A percentile compares a stretch with the other conserved stretches of the same genome.
These are phyloP conservation scores for Aspergillus hortae DNA, from an alignment of 2,329 filamentous ascomycete species.

Conservation along the genomic window DNA sequence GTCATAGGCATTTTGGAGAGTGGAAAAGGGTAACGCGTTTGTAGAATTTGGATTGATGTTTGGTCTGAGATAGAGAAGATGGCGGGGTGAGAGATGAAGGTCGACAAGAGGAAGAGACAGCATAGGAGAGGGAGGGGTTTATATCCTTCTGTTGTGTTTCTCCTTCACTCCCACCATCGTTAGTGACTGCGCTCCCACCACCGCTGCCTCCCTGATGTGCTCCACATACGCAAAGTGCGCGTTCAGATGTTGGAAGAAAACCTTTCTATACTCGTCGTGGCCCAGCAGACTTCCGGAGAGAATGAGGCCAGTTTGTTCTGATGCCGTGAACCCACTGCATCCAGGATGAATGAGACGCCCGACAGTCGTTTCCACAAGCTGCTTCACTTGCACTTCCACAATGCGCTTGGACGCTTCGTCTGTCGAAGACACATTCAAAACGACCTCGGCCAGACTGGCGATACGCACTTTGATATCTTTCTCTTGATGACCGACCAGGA, in stretches of 20 bases:
- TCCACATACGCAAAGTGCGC: conserved; percentile 4
- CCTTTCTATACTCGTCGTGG: conserved; percentile 12
- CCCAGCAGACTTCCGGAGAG: conserved; percentile 21
- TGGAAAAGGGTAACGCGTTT: not conserved
- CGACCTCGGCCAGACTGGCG: conserved; percentile 13
- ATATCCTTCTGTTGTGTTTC: too few species aligned
- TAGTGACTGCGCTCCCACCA: not conserved
- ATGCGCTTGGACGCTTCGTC: conserved; percentile 12
- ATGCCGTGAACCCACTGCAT: conserved; percentile 7
- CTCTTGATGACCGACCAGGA: conserved; percentile 10
- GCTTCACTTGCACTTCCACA: conserved; percentile 6
- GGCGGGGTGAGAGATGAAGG: not conserved
- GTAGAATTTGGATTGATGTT: not conserved
- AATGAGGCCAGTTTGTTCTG: conserved; percentile 12
- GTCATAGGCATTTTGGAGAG: conserved; percentile 8
- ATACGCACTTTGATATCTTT: conserved; percentile 15
- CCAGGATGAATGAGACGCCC: conserved; percentile 11
- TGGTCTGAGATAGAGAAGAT: not conserved
- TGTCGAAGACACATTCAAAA: conserved; percentile 5
- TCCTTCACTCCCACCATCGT: not conserved
- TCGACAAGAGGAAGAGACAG: not conserved
- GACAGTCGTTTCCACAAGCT: conserved; percentile 12
- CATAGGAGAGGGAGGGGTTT: not conserved
- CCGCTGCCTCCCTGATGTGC: not conserved
- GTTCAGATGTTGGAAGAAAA: not conserved